phyloP scores from a whole-genome alignment of 352 stramenopile genomes.

The Thraustochytrium sp. region DNA sequence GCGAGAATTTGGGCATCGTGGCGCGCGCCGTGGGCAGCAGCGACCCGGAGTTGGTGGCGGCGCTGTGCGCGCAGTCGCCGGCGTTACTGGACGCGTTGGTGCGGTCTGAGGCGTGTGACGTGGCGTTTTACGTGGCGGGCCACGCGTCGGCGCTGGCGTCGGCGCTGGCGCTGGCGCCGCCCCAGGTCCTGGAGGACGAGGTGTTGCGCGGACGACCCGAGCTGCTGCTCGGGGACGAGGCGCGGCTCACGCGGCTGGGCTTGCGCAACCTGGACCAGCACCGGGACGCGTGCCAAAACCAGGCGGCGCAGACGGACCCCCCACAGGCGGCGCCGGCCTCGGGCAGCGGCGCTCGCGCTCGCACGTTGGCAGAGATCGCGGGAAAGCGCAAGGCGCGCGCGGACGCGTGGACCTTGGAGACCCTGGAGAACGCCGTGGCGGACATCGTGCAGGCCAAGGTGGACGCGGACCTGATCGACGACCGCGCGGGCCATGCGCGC shows the following conservation, averaged over 20 bases:
- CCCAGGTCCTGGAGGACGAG: neutral
- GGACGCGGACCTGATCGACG: constrained; percentile 29
- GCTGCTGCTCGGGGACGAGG: constrained; percentile 1
- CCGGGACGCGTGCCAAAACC: neutral
- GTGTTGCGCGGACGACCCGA: neutral
- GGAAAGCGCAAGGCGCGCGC: constrained; percentile 11
- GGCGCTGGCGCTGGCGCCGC: neutral
- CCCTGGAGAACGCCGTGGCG: neutral
- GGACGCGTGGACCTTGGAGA: constrained; percentile 1
- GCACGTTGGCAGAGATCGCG: neutral
- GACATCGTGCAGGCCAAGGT: constrained; percentile 12
- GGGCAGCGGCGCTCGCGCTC: neutral
- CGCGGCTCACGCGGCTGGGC: neutral
- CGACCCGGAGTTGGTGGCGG: neutral
- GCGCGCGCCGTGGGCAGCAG: neutral
- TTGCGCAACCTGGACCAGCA: neutral
- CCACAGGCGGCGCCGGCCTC: neutral
- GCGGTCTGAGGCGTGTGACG: neutral
- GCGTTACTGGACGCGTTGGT: neutral
- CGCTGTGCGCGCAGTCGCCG: neutral
- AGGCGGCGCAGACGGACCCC: neutral
- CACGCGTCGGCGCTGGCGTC: neutral
- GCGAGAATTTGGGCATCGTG: neutral
- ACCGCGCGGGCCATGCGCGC: constrained; percentile 11
- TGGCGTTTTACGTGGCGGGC: neutral